Base-by-base conservation (phyloP, 345 rosid species). In the Jatropha curcas region DNA sequence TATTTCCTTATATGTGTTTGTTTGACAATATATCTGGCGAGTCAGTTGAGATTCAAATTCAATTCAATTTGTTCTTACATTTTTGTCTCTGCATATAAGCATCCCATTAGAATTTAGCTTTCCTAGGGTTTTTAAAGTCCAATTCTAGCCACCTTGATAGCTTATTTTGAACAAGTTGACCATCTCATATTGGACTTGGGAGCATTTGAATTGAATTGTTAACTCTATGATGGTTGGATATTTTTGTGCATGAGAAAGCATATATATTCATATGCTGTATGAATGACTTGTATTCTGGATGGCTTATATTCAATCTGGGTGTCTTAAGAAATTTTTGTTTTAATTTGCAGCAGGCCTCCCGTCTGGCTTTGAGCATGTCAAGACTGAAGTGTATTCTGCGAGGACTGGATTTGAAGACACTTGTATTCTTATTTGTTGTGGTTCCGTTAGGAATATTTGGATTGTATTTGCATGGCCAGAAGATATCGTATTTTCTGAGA, bases 381-480 rank as follows among this genome's bases (percentile, higher is more conserved):
- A 84, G 94, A 72, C 60, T 87, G 39, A 80, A 82, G 66, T 89
- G 92, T 55, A 71, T 87, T 65, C 57, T 89, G 74, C 85, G 87
- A 19, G 87, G 88, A 25, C 71, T 81, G 59, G 90, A 89, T 75
- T 67, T 89, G 62, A 86, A 61, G 84, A 63, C 81, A 5, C 65
- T 27, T 33, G 19, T 86, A 28, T 53, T 83, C 28, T 9, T 85
- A 41, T 71, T 88, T n/a, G 62, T 85, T n/a, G 72, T 70, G 62
- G 28, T 85, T 67, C 94, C 94, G 2, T 10, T 88, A 24, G 73
- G 77, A 67, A 35, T 86, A 59, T 74, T 86, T 65, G 81, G 85
- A 13, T 5, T 86, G 53, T 87, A 84, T 79, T 63, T 89, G 72
- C 91, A 87, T 22, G 91, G 94, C 37, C 94, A 86, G 79, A 89